Evolutionary conservation across 2,329 filamentous ascomycete species (phyloP).

Genomic region (Phialophora verrucosa): DNA sequence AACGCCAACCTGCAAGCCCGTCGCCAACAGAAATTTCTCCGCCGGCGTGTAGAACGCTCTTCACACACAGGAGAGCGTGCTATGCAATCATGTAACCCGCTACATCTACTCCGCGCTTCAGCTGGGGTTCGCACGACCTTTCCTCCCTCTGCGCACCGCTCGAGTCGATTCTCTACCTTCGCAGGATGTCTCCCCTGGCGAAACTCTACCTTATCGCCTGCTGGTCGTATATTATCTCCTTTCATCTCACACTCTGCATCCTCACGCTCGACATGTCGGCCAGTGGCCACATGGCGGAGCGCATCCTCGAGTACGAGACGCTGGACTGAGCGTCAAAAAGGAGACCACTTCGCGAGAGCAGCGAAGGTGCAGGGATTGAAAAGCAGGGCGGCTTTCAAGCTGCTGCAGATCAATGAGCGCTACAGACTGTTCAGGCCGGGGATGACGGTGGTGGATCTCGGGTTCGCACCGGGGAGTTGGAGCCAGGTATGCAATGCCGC

Average conservation of each 20-base stretch:
- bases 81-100: conserved; percentile 37
- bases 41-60: not conserved
- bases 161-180: not conserved
- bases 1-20: not conserved
- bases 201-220: conserved; percentile 38
- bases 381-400: conserved; percentile 90
- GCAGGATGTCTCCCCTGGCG: conserved; percentile 35
- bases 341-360: conserved; percentile 73
- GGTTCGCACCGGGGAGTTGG: conserved; percentile 79
- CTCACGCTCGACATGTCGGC: conserved; percentile 24
- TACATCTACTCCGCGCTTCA: conserved; percentile 15
- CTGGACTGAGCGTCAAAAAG: conserved; percentile 81
- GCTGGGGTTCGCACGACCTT: conserved; percentile 2
- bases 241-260: conserved; percentile 34
- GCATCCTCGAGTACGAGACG: conserved; percentile 30
- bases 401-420: conserved; percentile 85
- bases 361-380: conserved; percentile 82
- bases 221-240: conserved; percentile 39
- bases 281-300: conserved; percentile 24
- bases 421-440: conserved; percentile 78
- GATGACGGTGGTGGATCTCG: conserved; percentile 88
- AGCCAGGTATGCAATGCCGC: conserved; percentile 59
- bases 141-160: not conserved
- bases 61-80: conserved; percentile 8
- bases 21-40: not conserved